phyloP scores from a whole-genome alignment of 805 yeast species.

The Kuraishia hungarica region DNA sequence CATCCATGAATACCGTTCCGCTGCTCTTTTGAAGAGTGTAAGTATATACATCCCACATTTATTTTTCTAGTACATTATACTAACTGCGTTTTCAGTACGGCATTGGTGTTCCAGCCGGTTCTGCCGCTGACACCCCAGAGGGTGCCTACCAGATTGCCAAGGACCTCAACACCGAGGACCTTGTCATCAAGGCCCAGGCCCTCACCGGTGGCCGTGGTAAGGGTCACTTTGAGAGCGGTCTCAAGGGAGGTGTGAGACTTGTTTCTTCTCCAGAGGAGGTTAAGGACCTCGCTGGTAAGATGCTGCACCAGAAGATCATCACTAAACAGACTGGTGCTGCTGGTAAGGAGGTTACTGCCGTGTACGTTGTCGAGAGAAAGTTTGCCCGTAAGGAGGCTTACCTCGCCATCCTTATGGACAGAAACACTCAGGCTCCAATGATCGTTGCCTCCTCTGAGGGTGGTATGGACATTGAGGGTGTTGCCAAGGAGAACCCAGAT shows the following conservation, averaged over 20 bases:
- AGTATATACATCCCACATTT: constrained; percentile 3
- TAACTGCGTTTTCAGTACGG: constrained; percentile 40
- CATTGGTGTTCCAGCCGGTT: constrained; percentile 86
- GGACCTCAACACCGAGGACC: constrained; percentile 63
- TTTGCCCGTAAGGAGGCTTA: constrained; percentile 93
- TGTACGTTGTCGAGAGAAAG: constrained; percentile 90
- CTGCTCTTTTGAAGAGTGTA: constrained; percentile 57
- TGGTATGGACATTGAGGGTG: constrained; percentile 99
- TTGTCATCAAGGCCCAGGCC: constrained; percentile 97
- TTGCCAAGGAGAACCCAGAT: constrained; percentile 82
- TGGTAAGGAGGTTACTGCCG: constrained; percentile 96
- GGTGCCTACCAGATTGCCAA: constrained; percentile 83
- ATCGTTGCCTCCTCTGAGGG: constrained; percentile 96
- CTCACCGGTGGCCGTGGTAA: constrained; percentile 99
- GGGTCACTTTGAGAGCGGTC: constrained; percentile 93
- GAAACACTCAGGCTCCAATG: constrained; percentile 82
- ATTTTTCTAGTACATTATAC: neutral
- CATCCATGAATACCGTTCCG: constrained; percentile 93
- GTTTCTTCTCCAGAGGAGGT: constrained; percentile 83
- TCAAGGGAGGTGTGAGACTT: constrained; percentile 94
- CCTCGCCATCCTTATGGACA: constrained; percentile 90
- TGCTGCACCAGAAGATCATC: constrained; percentile 88
- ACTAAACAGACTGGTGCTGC: constrained; percentile 98
- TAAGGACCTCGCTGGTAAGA: constrained; percentile 72
- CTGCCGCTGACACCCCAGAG: constrained; percentile 82